Base-by-base conservation (phyloP, 345 rosid genomes). In the Cardamine occulta region DNA sequence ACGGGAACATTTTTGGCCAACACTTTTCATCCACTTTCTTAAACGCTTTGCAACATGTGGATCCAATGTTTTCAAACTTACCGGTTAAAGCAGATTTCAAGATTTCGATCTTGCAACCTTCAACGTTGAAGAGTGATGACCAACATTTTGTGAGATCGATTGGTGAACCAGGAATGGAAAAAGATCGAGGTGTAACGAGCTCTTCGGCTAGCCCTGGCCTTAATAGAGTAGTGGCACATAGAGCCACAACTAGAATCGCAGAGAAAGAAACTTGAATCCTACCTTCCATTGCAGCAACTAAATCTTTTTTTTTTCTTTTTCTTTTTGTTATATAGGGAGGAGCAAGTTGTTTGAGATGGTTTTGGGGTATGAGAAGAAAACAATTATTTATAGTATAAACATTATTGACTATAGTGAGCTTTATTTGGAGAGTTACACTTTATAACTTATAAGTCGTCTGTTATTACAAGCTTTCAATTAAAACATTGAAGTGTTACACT, bases 11-110 rank as follows among this genome's bases (percentile, higher is more conserved):
- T 9, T 67, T 8, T 23, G 35, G 49, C 61, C 72, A 67, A 23
- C 61, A 52, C 11, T 67, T 52, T 67, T n/a, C 49, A 67, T 52
- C 72, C 6, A 67, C 10, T 21, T 67, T 34, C 3, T 2, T 35
- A 67, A 67, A 53, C 13, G 23, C 35, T 0, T 67, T 24, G 26
- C 59, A 66, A 5, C 71, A 66, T 14, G n/a, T 18, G 0, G 7
- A n/a, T 21, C 42, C 32, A 59, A 59, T 6, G 14, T 58, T 58
- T 60, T 37, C 49, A 48, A 58, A 71, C 67, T 71, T 59, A 47
- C 67, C 67, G 1, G 35, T 63, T 15, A 42, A 44, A 26, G 4
- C 66, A 61, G 28, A 35, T 59, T 59, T 59, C 3, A 59, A 56
- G 21, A 56, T 56, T 56, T 28, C 61, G 39, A n/a, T 29, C n/a